Conservation (phyloP, 306 rosid species). For the Morella rubra region DNA sequence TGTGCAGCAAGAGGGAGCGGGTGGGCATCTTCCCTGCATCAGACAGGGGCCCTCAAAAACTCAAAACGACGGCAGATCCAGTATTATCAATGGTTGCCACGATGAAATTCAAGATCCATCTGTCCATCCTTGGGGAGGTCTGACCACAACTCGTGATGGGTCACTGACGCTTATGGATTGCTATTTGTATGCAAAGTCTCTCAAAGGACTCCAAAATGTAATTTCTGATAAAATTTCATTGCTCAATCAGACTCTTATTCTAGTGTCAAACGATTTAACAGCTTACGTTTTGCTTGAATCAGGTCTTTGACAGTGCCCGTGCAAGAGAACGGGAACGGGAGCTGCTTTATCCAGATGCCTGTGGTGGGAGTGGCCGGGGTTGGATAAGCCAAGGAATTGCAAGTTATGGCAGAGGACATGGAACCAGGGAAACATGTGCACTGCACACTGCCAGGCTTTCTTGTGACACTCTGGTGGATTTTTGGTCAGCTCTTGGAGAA, state of each 20-base stretch:
- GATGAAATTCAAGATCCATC: slow-evolving; percentile 94
- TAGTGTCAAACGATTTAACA: slow-evolving; percentile 17
- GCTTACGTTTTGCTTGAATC: slow-evolving; percentile 38
- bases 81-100: slow-evolving; percentile 45
- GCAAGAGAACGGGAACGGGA: slow-evolving; percentile 98
- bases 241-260: slow-evolving; percentile 13
- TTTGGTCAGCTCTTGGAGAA: slow-evolving; percentile 98
- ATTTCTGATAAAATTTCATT: slow-evolving; percentile 20
- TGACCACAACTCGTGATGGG: slow-evolving; percentile 85
- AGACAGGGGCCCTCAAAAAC: slow-evolving; percentile 49
- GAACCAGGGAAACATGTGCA: slow-evolving; percentile 95
- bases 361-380: slow-evolving; percentile 99
- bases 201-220: slow-evolving; percentile 86
- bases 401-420: slow-evolving; percentile 92
- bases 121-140: slow-evolving; percentile 98
- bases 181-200: slow-evolving; percentile 73
- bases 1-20: slow-evolving; percentile 69
- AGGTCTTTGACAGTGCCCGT: slow-evolving; percentile 97
- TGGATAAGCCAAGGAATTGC: slow-evolving; percentile 98
- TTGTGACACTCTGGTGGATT: slow-evolving; percentile 93
- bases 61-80: slow-evolving; percentile 53
- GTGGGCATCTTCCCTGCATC: slow-evolving; percentile 46
- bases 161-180: slow-evolving; percentile 85
- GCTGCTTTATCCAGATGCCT: slow-evolving; percentile 97
- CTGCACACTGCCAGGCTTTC: slow-evolving; percentile 97